phyloP scores from a whole-genome alignment of 257 asterid species.

The Solanum neorickii region DNA sequence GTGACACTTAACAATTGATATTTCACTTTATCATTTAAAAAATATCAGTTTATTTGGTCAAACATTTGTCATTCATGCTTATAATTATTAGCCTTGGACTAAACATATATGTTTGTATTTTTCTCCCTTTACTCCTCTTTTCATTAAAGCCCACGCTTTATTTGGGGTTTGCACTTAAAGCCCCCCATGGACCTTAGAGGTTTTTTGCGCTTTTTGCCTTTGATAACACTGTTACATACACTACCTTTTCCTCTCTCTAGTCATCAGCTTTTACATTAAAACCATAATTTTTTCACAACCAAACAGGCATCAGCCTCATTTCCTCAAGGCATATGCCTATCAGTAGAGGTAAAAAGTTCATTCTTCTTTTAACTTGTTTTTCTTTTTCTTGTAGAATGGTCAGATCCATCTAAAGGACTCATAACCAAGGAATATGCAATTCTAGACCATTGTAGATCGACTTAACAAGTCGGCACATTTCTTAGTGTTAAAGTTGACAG shows the following conservation, averaged over 20 bases:
- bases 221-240: not conserved
- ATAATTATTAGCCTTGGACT: too few relatives aligned
- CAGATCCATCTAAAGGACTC: not conserved
- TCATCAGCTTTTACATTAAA: not conserved
- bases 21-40: too few relatives aligned
- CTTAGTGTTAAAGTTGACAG: not conserved
- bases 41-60: too few relatives aligned
- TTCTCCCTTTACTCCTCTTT: too few relatives aligned
- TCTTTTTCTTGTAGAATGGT: not conserved
- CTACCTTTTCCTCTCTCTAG: not conserved
- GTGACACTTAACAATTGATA: too few relatives aligned
- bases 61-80: too few relatives aligned
- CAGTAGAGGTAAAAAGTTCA: not conserved
- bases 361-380: not conserved
- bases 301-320: not conserved
- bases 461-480: not conserved
- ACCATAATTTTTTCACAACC: not conserved
- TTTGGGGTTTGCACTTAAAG: too few relatives aligned
- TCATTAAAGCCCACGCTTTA: too few relatives aligned
- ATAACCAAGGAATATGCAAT: not conserved
- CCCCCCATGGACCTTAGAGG: too few relatives aligned
- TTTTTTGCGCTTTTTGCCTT: too few relatives aligned
- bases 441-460: not conserved
- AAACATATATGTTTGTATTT: too few relatives aligned
- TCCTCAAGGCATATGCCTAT: not conserved